A percentile compares a stretch with the other conserved stretches of the same genome.
Evolutionary conservation across 805 yeast genomes (phyloP).

Genomic region (Candida bentonensis): DNA sequence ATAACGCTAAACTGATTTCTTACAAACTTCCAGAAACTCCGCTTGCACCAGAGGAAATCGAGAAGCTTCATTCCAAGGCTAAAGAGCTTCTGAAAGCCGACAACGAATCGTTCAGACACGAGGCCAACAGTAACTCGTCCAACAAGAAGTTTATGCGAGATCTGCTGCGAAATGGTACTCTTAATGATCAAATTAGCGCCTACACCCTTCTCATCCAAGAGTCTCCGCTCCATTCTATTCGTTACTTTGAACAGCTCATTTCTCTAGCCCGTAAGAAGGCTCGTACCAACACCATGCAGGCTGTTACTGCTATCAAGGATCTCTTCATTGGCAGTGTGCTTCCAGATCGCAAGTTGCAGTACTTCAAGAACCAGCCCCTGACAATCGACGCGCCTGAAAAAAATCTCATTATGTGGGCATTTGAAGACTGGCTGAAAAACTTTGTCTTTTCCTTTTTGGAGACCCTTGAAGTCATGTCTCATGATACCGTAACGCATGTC

Average conservation of each 20-base stretch:
- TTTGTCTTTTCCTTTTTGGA: conserved; percentile 63
- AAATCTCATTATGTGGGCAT: conserved; percentile 61
- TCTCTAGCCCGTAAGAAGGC: conserved; percentile 80
- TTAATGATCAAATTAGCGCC: conserved; percentile 90
- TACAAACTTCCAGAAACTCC: conserved; percentile 25
- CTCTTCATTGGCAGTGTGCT: conserved; percentile 75
- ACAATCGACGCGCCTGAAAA: conserved; percentile 31
- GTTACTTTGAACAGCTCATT: conserved; percentile 66
- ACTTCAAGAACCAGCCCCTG: conserved; percentile 65
- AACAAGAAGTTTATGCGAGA: conserved; percentile 82
- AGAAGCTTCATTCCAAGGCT: conserved; percentile 51
- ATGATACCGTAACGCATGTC: conserved; percentile 82
- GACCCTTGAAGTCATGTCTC: conserved; percentile 64
- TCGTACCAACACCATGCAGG: conserved; percentile 83
- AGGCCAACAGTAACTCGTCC: conserved; percentile 59
- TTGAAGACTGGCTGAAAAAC: conserved; percentile 79
- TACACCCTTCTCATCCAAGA: conserved; percentile 86
- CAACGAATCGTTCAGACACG: conserved; percentile 55
- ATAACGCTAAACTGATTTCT: conserved; percentile 33
- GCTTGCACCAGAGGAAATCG: conserved; percentile 28
- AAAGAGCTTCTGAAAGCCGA: conserved; percentile 52
- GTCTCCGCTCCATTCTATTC: conserved; percentile 80
- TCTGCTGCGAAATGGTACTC: conserved; percentile 81
- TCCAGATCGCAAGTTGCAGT: conserved; percentile 59
- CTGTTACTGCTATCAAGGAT: conserved; percentile 82